Evolutionary conservation across 2,329 filamentous ascomycete species (phyloP).

Genomic region (Davidsoniella australis): DNA sequence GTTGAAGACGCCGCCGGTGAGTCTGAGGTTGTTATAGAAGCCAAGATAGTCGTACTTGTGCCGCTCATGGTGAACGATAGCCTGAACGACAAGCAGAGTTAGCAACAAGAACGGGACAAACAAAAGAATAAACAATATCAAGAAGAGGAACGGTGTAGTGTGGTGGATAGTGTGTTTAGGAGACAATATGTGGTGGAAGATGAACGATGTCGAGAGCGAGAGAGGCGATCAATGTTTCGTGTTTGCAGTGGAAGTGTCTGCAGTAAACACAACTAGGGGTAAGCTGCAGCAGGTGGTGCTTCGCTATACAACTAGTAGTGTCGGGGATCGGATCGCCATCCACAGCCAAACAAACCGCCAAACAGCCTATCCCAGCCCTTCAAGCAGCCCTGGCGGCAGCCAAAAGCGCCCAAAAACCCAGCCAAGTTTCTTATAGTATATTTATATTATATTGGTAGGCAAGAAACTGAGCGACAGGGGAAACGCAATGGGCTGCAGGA

Average conservation of each 20-base stretch:
- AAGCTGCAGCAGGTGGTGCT: neutral
- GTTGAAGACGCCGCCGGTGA: constrained; percentile 4
- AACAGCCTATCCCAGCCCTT: no score
- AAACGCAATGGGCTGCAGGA: neutral
- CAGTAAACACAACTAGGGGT: constrained; percentile 1
- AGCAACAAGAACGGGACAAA: neutral
- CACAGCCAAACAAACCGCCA: no score
- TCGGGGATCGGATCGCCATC: constrained; percentile 3
- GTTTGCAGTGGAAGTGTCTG: no score
- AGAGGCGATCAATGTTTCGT: constrained; percentile 2
- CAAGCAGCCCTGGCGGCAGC: no score
- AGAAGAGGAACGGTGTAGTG: neutral
- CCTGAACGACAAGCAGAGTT: neutral
- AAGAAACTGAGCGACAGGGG: neutral
- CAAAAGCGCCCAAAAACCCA: neutral
- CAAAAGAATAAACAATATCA: neutral
- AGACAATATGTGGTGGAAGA: neutral
- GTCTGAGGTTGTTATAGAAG: neutral
- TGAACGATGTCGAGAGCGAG: neutral
- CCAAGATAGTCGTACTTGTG: no score
- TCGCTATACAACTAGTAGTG: neutral
- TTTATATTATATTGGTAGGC: neutral
- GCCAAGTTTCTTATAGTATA: neutral
- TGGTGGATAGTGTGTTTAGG: neutral
- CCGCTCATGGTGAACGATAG: neutral